Evolutionary conservation across 768 basidiomycete species (phyloP).

Genomic region (Filobasidium wieringae): DNA sequence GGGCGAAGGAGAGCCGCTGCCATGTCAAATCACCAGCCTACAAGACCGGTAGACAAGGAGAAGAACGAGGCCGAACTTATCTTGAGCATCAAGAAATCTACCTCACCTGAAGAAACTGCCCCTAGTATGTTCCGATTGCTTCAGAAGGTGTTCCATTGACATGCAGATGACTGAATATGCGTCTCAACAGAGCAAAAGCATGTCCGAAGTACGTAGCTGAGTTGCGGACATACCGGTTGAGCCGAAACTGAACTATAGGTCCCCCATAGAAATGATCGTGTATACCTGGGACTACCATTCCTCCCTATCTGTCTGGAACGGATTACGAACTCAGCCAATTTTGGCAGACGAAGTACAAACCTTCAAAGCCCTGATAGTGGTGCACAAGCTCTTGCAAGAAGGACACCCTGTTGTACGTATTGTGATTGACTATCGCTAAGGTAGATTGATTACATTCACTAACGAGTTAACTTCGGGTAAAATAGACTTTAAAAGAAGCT

Average conservation of each 20-base stretch:
- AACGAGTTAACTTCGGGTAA: neutral
- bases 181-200: slow-evolving; percentile 68
- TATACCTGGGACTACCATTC: slow-evolving; percentile 99
- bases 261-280: slow-evolving; percentile 73
- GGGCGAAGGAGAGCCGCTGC: slow-evolving; percentile 43
- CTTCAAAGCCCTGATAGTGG: slow-evolving; percentile 93
- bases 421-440: slow-evolving; percentile 19
- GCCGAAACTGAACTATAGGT: neutral
- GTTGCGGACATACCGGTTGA: neutral
- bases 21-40: slow-evolving; percentile 60
- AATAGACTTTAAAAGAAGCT: slow-evolving; percentile 86
- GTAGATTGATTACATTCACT: neutral
- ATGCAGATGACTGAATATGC: neutral
- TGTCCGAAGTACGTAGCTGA: slow-evolving; percentile 67
- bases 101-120: slow-evolving; percentile 83
- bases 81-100: slow-evolving; percentile 96
- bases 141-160: neutral
- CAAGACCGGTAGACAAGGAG: slow-evolving; percentile 95
- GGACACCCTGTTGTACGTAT: slow-evolving; percentile 76
- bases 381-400: slow-evolving; percentile 96
- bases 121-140: slow-evolving; percentile 46
- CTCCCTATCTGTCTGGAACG: slow-evolving; percentile 95
- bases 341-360: slow-evolving; percentile 94
- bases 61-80: slow-evolving; percentile 90
- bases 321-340: slow-evolving; percentile 90